A percentile compares a stretch with the other conserved stretches of the same genome.
Conservation (phyloP, 345 rosid species). For the Eucalyptus cloeziana region DNA sequence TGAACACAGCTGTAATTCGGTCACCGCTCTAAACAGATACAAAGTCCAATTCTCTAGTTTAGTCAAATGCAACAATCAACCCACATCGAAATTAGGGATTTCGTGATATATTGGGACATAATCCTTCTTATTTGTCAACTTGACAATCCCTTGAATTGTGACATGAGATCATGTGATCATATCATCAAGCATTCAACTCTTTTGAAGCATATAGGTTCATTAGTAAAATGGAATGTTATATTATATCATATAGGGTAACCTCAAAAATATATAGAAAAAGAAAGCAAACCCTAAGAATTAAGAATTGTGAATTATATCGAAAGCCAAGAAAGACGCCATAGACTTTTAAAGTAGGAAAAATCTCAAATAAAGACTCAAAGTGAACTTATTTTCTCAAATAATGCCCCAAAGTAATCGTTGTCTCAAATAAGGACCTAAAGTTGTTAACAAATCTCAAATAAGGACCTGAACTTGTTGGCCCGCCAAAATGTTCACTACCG, state of each 20-base stretch:
- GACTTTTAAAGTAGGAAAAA: too few species aligned
- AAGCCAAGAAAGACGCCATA: neutral
- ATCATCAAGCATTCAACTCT: neutral
- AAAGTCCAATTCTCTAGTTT: neutral
- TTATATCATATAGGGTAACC: neutral
- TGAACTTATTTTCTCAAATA: too few species aligned
- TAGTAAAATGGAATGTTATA: neutral
- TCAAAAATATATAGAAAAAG: neutral
- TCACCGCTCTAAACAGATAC: neutral
- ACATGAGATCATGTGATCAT: neutral
- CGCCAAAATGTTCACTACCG: fast-evolving
- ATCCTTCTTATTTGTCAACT: neutral
- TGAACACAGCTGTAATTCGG: neutral
- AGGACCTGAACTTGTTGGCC: fast-evolving
- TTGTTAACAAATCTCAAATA: too few species aligned
- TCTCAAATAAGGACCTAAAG: too few species aligned
- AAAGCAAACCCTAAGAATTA: neutral
- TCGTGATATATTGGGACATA: neutral
- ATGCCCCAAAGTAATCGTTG: fast-evolving
- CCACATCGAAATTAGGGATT: neutral
- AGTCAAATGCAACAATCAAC: neutral
- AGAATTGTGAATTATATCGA: neutral
- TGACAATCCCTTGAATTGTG: neutral
- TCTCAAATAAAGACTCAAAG: too few species aligned
- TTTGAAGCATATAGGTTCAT: neutral